phyloP scores from a whole-genome alignment of 306 rosid species.

The Cucurbita moschata region DNA sequence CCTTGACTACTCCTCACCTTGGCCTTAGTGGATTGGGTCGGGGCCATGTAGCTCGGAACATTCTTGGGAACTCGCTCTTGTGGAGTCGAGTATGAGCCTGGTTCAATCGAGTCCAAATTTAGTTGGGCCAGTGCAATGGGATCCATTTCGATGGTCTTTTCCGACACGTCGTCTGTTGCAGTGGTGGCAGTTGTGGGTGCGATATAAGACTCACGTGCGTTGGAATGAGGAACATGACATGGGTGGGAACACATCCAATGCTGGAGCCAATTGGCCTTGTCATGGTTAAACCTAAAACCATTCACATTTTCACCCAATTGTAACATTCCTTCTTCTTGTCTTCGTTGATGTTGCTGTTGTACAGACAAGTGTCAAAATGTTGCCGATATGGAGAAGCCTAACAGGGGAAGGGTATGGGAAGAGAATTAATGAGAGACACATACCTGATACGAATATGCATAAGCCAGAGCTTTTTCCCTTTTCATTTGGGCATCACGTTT shows the following conservation, averaged over 20 bases:
- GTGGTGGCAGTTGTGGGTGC: conserved; percentile 28
- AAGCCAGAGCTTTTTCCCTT: conserved; percentile 73
- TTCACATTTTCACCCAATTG: conserved; percentile 14
- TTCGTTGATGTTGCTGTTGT: not conserved
- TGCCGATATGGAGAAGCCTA: not conserved
- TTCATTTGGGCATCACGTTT: conserved; percentile 51
- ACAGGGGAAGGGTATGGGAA: not conserved
- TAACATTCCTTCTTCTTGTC: not conserved
- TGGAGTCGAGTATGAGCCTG: conserved; percentile 14
- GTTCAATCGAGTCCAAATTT: conserved; percentile 16
- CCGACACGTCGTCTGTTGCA: conserved; percentile 38
- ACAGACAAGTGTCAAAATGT: not conserved
- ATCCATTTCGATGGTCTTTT: conserved; percentile 78
- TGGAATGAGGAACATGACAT: conserved; percentile 14
- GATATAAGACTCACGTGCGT: conserved; percentile 19
- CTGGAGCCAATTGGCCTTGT: conserved; percentile 64
- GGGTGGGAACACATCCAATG: conserved; percentile 71
- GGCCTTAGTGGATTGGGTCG: conserved; percentile 85
- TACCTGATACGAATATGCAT: conserved; percentile 63
- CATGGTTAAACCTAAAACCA: conserved; percentile 21
- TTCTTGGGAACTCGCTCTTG: conserved; percentile 11
- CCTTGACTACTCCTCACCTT: conserved; percentile 40
- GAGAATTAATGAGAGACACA: not conserved
- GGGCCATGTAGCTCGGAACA: conserved; percentile 81
- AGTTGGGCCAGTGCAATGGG: conserved; percentile 9